Base-by-base conservation (phyloP, 2,329 filamentous ascomycete species). In the Cercospora janseana region DNA sequence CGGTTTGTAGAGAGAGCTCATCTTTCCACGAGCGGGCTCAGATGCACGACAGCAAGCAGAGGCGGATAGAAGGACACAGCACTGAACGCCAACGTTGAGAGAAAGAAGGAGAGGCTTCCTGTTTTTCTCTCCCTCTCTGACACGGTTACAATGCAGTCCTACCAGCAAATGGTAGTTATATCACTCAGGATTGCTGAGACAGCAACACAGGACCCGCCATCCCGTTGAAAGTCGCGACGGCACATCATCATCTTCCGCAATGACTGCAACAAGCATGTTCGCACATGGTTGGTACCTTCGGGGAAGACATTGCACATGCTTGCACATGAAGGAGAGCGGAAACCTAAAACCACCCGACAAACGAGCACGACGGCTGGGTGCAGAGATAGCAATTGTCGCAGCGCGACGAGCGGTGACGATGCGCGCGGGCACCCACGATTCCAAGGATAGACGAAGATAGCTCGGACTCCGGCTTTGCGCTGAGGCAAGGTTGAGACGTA, bases 361-460 rank as follows among this genome's bases (percentile, higher is more conserved):
- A 38, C 35, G 35, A 38, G 35, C 35, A 38, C 35, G 35, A 38
- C 18, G n/a, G n/a, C n/a, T n/a, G n/a, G n/a, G n/a, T n/a, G n/a
- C n/a, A n/a, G n/a, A n/a, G n/a, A n/a, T n/a, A n/a, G n/a, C n/a
- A n/a, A n/a, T n/a, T n/a, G n/a, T n/a, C n/a, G n/a, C n/a, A n/a
- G n/a, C n/a, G n/a, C n/a, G n/a, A n/a, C n/a, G n/a, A n/a, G n/a
- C n/a, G n/a, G n/a, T n/a, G n/a, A n/a, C n/a, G n/a, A n/a, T n/a
- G n/a, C n/a, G n/a, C n/a, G n/a, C n/a, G n/a, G n/a, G n/a, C n/a
- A n/a, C n/a, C n/a, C n/a, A n/a, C n/a, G n/a, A n/a, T n/a, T n/a
- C n/a, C n/a, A n/a, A n/a, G n/a, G n/a, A n/a, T n/a, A 9, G 32
- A 35, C 32, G 32, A 35, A 20, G 6, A 35, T 35, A 4, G 12